Evolutionary conservation across 2,329 filamentous ascomycete species (phyloP).

Genomic region (Colletotrichum camelliae): DNA sequence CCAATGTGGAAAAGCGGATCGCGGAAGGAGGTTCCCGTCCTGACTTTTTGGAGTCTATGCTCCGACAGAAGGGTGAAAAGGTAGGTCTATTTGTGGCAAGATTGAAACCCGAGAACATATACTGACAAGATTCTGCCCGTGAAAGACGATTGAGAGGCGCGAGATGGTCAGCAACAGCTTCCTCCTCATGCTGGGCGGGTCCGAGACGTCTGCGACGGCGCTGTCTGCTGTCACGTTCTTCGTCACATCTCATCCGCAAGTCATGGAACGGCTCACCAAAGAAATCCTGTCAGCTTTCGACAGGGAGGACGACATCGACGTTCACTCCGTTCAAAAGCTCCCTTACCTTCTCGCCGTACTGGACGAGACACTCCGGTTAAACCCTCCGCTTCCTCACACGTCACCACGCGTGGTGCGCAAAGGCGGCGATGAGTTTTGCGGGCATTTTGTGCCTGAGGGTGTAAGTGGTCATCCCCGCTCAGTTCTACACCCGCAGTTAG

Average conservation of each 20-base stretch:
- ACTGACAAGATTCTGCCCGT: neutral
- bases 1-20: neutral
- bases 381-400: constrained; percentile 31
- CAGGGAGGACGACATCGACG: constrained; percentile 38
- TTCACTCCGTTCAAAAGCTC: constrained; percentile 32
- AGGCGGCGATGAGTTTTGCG: constrained; percentile 35
- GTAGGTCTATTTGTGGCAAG: neutral
- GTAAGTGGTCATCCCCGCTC: constrained; percentile 15
- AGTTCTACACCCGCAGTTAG: no score
- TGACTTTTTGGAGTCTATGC: neutral
- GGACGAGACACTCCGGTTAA: constrained; percentile 46
- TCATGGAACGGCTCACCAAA: constrained; percentile 31
- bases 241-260: constrained; percentile 32
- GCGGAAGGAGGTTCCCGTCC: neutral
- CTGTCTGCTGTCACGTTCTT: constrained; percentile 30
- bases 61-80: neutral
- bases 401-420: constrained; percentile 30
- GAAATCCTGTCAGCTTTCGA: constrained; percentile 42
- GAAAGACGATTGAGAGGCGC: neutral
- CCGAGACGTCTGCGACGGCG: constrained; percentile 36
- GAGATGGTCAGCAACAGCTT: neutral
- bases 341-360: constrained; percentile 44
- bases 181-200: constrained; percentile 29
- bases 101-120: neutral
- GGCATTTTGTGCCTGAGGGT: constrained; percentile 33